Conservation (phyloP, 73 alveolate genomes). For the Stentor coeruleus region DNA sequence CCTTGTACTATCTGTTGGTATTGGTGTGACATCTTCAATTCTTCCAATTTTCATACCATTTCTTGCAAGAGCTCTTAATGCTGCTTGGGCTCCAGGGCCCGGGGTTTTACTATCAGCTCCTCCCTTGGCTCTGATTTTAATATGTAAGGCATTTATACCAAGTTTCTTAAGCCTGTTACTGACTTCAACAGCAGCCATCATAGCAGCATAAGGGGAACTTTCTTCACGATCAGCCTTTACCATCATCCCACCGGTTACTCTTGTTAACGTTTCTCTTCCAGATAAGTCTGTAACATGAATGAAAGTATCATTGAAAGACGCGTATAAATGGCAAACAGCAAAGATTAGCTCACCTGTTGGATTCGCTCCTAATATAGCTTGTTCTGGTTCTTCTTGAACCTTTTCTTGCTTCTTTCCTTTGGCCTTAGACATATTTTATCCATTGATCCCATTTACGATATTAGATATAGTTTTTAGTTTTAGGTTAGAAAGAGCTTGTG, state of each 20-base stretch:
- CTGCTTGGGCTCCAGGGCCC: conserved; percentile 98
- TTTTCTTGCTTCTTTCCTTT: too few species aligned
- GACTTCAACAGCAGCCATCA: conserved; percentile 98
- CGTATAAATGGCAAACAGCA: conserved; percentile 97
- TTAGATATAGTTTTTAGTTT: too few species aligned
- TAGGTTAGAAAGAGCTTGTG: too few species aligned
- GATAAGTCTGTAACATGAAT: conserved; percentile 98
- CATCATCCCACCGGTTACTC: conserved; percentile 99
- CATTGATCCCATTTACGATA: too few species aligned
- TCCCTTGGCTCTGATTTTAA: conserved; percentile 96
- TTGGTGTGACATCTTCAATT: conserved; percentile 99
- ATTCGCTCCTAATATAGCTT: too few species aligned
- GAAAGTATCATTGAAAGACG: conserved; percentile 96
- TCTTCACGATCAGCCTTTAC: too few species aligned
- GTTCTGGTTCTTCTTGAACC: too few species aligned
- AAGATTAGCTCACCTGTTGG: too few species aligned
- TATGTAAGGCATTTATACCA: conserved; percentile 95
- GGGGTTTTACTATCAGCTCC: conserved; percentile 88
- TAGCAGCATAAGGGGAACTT: conserved; percentile 99
- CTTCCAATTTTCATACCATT: conserved; percentile 97
- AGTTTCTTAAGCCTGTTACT: conserved; percentile 79
- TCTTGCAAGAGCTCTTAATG: conserved; percentile 98
- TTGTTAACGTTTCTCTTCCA: conserved; percentile 97
- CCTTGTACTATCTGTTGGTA: conserved; percentile 98
- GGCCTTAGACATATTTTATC: too few species aligned